A percentile compares a stretch with the other conserved stretches of the same genome.
These are phyloP conservation scores for Fusarium neocosmosporiellum DNA, from an alignment of 2,329 filamentous ascomycete species.

Conservation along the genomic window DNA sequence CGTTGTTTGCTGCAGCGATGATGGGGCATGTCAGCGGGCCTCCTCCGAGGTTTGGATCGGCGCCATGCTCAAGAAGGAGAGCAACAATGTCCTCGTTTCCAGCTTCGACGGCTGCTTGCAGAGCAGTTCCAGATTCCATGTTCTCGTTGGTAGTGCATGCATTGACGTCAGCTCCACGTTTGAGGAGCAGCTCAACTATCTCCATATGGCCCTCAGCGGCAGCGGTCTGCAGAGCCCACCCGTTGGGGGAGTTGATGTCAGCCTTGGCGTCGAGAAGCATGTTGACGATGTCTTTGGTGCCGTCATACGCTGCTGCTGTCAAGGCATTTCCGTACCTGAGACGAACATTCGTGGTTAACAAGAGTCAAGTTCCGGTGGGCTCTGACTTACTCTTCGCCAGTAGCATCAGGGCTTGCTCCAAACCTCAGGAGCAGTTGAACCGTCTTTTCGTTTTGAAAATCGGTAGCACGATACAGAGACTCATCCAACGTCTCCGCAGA, in stretches of 20 bases:
- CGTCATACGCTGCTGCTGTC: conserved; percentile 54
- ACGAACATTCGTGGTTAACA: background rate
- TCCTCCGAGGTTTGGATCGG: conserved; percentile 52
- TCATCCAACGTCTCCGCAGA: conserved; percentile 46
- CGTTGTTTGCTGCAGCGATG: conserved; percentile 50
- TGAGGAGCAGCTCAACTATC: conserved; percentile 49
- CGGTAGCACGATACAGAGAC: conserved; percentile 54
- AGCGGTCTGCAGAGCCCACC: conserved; percentile 53
- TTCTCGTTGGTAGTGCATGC: conserved; percentile 42
- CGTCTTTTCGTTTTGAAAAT: conserved; percentile 51
- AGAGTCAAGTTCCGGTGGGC: rapidly evolving
- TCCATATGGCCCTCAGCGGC: conserved; percentile 50
- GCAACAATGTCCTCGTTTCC: conserved; percentile 50
- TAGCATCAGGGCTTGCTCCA: conserved; percentile 52
- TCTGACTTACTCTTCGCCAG: conserved; percentile 48
- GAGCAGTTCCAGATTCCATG: conserved; percentile 50
- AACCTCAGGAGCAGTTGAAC: conserved; percentile 52
- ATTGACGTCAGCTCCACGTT: conserved; percentile 50
- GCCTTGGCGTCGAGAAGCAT: conserved; percentile 50
- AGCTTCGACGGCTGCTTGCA: conserved; percentile 54
- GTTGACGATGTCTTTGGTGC: conserved; percentile 43
- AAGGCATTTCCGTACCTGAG: conserved; percentile 37
- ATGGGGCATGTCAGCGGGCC: conserved; percentile 50
- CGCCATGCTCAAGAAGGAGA: conserved; percentile 50
- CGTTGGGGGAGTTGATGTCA: conserved; percentile 48